A percentile compares a stretch with the other conserved stretches of the same genome.
Evolutionary conservation across 202 grass and related monocot genomes (phyloP).

Genomic region (Zizania palustris): DNA sequence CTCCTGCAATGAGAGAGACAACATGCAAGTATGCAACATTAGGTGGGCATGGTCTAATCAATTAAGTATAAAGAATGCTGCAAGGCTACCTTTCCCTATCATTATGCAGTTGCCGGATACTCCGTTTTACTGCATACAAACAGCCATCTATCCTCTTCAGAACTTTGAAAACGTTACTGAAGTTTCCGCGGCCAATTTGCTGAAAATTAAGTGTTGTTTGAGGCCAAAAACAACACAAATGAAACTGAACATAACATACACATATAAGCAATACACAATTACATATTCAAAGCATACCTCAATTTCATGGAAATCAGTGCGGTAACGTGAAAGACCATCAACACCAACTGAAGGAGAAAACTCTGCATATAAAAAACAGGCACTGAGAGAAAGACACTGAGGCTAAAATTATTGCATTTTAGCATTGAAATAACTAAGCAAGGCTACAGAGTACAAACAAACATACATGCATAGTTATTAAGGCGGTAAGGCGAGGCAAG

Average conservation of each 20-base stretch:
- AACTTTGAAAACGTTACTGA: conserved; percentile 93
- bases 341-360: conserved; percentile 69
- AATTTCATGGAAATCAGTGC: conserved; percentile 88
- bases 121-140: conserved; percentile 93
- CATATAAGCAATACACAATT: conserved; percentile 5
- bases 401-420: not conserved
- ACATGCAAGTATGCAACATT: conserved; percentile 18
- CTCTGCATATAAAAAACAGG: conserved; percentile 41
- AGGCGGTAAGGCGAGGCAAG: too few species aligned
- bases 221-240: conserved; percentile 28
- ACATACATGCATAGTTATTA: too few species aligned
- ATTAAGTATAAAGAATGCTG: conserved; percentile 19
- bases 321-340: conserved; percentile 84
- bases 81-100: conserved; percentile 81
- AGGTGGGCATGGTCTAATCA: conserved; percentile 9
- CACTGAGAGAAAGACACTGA: not conserved
- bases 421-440: not conserved
- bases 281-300: conserved; percentile 50
- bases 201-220: conserved; percentile 46
- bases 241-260: not conserved
- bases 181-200: conserved; percentile 95
- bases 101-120: conserved; percentile 71
- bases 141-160: conserved; percentile 95
- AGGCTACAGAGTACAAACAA: not conserved
- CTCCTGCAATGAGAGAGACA: conserved; percentile 61